phyloP scores from a whole-genome alignment of 2,329 filamentous ascomycete genomes.

The Arthrocladium fulminans region DNA sequence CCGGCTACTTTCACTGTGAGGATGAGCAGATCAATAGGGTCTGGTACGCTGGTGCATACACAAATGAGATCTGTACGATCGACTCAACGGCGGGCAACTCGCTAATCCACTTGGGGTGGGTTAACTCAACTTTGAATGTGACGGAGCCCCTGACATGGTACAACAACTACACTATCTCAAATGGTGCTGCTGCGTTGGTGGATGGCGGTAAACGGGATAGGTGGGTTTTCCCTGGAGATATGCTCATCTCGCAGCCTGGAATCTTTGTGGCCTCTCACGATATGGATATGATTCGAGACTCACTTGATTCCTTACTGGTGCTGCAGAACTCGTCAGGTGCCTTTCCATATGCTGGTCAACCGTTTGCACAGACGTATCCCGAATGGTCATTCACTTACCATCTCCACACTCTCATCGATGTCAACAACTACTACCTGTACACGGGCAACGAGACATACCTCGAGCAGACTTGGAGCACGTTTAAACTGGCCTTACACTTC shows the following conservation, averaged over 20 bases:
- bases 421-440: conserved; percentile 38
- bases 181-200: conserved; percentile 29
- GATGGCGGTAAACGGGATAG: conserved; percentile 36
- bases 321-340: conserved; percentile 37
- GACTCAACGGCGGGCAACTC: conserved; percentile 23
- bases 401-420: conserved; percentile 39
- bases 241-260: conserved; percentile 48
- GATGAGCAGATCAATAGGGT: conserved; percentile 45
- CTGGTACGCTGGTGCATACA: conserved; percentile 49
- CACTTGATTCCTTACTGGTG: conserved; percentile 41
- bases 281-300: conserved; percentile 42
- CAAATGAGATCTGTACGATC: conserved; percentile 31
- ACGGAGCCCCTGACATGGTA: conserved; percentile 11
- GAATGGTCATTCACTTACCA: conserved; percentile 48
- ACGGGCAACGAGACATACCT: conserved; percentile 35
- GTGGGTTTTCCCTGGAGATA: conserved; percentile 53
- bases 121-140: conserved; percentile 5
- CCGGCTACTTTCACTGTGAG: conserved; percentile 43
- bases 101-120: conserved; percentile 12
- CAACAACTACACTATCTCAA: conserved; percentile 17
- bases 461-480: conserved; percentile 34
- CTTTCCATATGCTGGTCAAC: conserved; percentile 44
- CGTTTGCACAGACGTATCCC: conserved; percentile 26
- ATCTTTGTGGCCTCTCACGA: conserved; percentile 49
- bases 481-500: conserved; percentile 37